A percentile compares a stretch with the other conserved stretches of the same genome.
Evolutionary conservation across 306 rosid species (phyloP).

Genomic region (Pterocarpus santalinus): DNA sequence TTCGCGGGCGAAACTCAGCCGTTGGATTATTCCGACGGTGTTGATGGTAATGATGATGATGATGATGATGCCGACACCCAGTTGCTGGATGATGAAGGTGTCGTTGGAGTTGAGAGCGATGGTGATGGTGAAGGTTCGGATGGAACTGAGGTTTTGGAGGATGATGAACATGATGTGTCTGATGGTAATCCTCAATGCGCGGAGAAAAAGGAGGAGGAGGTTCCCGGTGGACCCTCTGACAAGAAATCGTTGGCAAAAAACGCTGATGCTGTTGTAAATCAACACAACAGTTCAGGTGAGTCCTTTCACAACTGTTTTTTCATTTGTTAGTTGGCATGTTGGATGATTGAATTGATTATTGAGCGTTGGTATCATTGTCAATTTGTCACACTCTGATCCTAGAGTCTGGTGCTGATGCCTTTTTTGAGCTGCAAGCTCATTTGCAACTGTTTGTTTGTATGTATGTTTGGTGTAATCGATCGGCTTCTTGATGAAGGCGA

Average conservation of each 20-base stretch:
- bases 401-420: neutral
- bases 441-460: neutral
- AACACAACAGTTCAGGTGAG: slow-evolving; percentile 60
- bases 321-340: neutral
- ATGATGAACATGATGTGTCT: slow-evolving; percentile 37
- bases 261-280: slow-evolving; percentile 7
- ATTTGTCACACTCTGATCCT: neutral
- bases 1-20: slow-evolving; percentile 54
- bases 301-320: slow-evolving; percentile 15
- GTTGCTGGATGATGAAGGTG: slow-evolving; percentile 50
- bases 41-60: slow-evolving; percentile 37
- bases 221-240: slow-evolving; percentile 24
- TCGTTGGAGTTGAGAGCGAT: neutral
- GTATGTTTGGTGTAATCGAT: neutral
- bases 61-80: slow-evolving; percentile 55
- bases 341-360: neutral
- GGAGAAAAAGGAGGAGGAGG: slow-evolving; percentile 44
- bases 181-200: slow-evolving; percentile 45
- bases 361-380: neutral
- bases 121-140: slow-evolving; percentile 47
- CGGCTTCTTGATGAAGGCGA: neutral
- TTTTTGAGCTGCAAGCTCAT: neutral
- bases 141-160: slow-evolving; percentile 64
- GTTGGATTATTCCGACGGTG: slow-evolving; percentile 56
- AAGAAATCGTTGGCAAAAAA: slow-evolving; percentile 45